phyloP scores from a whole-genome alignment of 2,329 filamentous ascomycete genomes.

The Pseudocercospora crystallina region DNA sequence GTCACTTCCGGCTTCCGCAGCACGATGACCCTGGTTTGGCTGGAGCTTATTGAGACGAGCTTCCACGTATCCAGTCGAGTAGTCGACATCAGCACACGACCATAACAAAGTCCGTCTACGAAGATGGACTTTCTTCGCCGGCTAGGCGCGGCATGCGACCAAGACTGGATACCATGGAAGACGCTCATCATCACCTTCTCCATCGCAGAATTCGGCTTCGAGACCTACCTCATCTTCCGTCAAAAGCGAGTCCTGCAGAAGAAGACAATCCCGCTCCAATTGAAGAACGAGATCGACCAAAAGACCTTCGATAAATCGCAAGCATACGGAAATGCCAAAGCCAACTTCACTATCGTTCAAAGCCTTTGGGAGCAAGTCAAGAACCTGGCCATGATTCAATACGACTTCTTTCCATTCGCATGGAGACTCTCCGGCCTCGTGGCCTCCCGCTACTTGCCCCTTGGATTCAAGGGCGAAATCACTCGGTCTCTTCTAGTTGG shows the following conservation, averaged over 20 bases:
- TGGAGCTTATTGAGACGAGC: no score
- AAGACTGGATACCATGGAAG: constrained; percentile 96
- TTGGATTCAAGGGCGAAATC: constrained; percentile 79
- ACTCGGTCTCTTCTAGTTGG: constrained; percentile 91
- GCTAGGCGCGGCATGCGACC: constrained; percentile 83
- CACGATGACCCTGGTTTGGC: no score
- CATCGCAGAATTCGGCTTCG: constrained; percentile 83
- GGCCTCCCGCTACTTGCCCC: constrained; percentile 71
- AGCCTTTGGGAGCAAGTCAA: constrained; percentile 83
- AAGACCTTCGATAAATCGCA: constrained; percentile 82
- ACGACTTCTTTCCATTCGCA: constrained; percentile 84
- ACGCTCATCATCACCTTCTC: constrained; percentile 93
- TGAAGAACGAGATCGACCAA: constrained; percentile 83
- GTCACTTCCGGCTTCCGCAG: no score
- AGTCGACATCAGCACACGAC: no score
- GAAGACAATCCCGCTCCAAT: constrained; percentile 77
- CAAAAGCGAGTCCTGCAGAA: constrained; percentile 86
- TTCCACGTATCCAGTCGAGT: no score
- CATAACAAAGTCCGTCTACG: not conserved
- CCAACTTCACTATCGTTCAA: constrained; percentile 79
- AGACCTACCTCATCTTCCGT: constrained; percentile 82
- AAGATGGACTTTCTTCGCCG: constrained; percentile 49
- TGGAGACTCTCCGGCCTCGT: constrained; percentile 79
- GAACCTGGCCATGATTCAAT: constrained; percentile 85
- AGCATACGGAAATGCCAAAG: constrained; percentile 94